Base-by-base conservation (phyloP, 2,329 filamentous ascomycete species). In the Paracorniculantispora psalliotae region DNA sequence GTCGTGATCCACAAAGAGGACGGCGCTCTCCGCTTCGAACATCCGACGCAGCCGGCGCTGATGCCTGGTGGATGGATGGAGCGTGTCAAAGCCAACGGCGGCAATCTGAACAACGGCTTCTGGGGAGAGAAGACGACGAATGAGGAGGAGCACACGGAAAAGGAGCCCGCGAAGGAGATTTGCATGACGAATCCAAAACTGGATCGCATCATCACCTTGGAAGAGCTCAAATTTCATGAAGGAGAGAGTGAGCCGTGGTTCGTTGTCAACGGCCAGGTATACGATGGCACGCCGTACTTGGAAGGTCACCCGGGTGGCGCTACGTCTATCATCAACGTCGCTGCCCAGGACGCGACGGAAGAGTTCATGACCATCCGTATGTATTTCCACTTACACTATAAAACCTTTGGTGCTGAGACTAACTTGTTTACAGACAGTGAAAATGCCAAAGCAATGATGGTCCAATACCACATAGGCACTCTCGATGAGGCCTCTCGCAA, bases 31-130 rank as follows among this genome's bases (percentile, higher is more conserved):
- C 80, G 84, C 6, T 97, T 97, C 65, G 92, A 96, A 71, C 92
- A 97, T 66, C 92, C 92, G 0, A 96, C 91, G 2, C 88, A 92
- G 63, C 90, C 92, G 7, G 86, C 87, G 0, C 72, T 91, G 39
- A 86, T 87, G 63, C 81, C 88, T 0, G 90, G 90, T 15, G 92
- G 92, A 0, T 97, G 92, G 92, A 96, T 97, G 92, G 91, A 96
- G 67, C 81, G 88, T 17, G 87, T 94, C 25, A 96, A 96, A 73
- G 91, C 90, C 63, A 79, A 80, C 0, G 92, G 92, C 1, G 91
- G 91, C 0, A 86, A 96, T 67, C 76, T 96, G 19, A 78, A 81
- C 7, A 96, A 96, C 65, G 89, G 90, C 0, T 87, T 86, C 67
- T 96, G 92, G 91, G 92, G 92, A 8, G 91, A 96, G 69, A 84